These are phyloP conservation scores for Aspergillus alliaceus DNA, from an alignment of 2,329 filamentous ascomycete genomes.

Conservation along the genomic window DNA sequence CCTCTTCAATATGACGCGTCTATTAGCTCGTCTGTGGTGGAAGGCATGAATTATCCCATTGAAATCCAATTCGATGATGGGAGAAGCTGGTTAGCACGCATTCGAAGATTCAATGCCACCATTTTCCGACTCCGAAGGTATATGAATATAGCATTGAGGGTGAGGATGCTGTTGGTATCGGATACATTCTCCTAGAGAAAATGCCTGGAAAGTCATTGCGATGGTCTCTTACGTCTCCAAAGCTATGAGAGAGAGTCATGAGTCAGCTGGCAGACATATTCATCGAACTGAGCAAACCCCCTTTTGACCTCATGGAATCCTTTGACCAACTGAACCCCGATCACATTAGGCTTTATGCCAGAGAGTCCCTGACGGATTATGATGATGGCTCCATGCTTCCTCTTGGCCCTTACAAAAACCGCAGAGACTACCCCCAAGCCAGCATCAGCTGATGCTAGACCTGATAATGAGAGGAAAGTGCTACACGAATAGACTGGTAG, in stretches of 20 bases:
- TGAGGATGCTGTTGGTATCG: constrained; percentile 39
- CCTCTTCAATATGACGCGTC: constrained; percentile 37
- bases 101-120: constrained; percentile 43
- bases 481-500: constrained; percentile 33
- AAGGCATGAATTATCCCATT: constrained; percentile 48
- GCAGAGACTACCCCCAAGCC: constrained; percentile 37
- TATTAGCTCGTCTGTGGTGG: constrained; percentile 42
- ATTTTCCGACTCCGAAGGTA: constrained; percentile 40
- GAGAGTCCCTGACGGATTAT: constrained; percentile 40
- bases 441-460: constrained; percentile 39
- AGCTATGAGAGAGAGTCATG: constrained; percentile 40
- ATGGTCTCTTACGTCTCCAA: constrained; percentile 32
- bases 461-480: constrained; percentile 39
- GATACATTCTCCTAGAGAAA: constrained; percentile 48
- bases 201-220: constrained; percentile 39
- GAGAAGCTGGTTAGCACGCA: constrained; percentile 44
- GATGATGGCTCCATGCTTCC: constrained; percentile 19
- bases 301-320: constrained; percentile 40
- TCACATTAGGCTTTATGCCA: constrained; percentile 39
- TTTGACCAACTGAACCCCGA: constrained; percentile 26
- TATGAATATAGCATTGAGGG: constrained; percentile 38
- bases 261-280: constrained; percentile 41
- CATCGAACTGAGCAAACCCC: constrained; percentile 39
- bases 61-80: constrained; percentile 47
- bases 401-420: constrained; percentile 37